Evolutionary conservation across 306 rosid genomes (phyloP).

Genomic region (Mucuna pruriens): DNA sequence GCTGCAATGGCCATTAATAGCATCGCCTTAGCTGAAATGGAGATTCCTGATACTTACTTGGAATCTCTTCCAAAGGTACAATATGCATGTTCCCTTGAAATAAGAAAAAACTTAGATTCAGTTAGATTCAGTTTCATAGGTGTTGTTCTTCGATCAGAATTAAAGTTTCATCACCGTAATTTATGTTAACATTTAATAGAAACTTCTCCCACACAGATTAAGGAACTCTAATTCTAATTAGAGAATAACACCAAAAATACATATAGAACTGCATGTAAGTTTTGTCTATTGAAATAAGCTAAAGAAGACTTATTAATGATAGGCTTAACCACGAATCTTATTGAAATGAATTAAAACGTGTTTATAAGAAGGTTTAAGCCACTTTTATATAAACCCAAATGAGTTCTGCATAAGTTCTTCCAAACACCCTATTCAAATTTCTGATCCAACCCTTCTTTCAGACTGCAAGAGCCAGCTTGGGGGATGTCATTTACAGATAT

Average conservation of each 20-base stretch:
- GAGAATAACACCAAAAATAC: no score
- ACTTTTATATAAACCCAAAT: not conserved
- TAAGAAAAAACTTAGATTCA: no score
- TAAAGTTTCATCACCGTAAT: no score
- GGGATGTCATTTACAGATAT: constrained; percentile 73
- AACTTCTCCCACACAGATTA: no score
- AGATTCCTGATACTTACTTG: constrained; percentile 72
- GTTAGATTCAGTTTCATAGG: no score
- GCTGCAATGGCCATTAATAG: constrained; percentile 92
- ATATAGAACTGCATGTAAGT: no score
- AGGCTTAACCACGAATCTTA: not conserved
- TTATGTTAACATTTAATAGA: no score
- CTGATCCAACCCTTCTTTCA: constrained; percentile 52
- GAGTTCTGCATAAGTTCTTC: not conserved
- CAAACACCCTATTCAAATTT: not conserved
- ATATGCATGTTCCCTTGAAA: no score
- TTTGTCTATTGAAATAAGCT: not conserved
- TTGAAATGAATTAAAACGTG: not conserved
- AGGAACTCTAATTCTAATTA: no score
- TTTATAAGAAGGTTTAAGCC: not conserved
- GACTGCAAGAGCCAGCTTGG: constrained; percentile 85
- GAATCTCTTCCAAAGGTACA: constrained; percentile 93
- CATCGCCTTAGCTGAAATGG: constrained; percentile 75
- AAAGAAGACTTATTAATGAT: not conserved
- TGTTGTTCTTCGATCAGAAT: no score